Evolutionary conservation across 2,329 filamentous ascomycete species (phyloP), one percentile per base, ranked within the genome.

Genomic region (Penicillium freii): DNA sequence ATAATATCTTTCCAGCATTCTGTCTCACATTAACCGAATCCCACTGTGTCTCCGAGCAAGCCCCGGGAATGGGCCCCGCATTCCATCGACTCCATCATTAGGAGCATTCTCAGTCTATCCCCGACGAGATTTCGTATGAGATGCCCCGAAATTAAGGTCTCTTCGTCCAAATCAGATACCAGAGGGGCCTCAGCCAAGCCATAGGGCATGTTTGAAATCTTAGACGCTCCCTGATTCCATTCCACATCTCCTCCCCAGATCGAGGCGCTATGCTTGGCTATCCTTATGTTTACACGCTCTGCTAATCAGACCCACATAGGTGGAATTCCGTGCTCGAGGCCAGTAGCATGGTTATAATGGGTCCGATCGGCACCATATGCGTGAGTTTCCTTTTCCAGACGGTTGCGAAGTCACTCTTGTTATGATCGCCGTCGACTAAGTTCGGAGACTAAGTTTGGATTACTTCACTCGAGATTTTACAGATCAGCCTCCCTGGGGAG

Each of bases 321-420:
- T 54, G 5, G 21, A 51, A 50, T 33, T 42, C 45, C n/a, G 25
- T 31, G 42, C 36, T 19, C 10, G 15, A 21, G 4, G 11, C 19
- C 27, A 19, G 8, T 42, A 21, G 36, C 25, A 52, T 47, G 45
- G 55, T 62, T 66, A 64, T 64, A 66, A 66, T 45, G 52, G 27
- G 42, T 47, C 47, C 53, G 64, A 66, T 66, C 64, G 63, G 62
- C 64, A 66, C 50, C 10, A 40, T 36, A 25, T 43, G 17, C 42
- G 15, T 42, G 13, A 3, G 25, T 47, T 47, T 36, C 46, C 38
- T 46, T 25, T 44, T 46, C 42, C 29, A 54, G 51, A 44, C 51
- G 15, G 6, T 27, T 36, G 54, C 23, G 47, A 51, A 56, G 53
- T 56, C 39, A 55, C 43, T 55, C 49, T 31, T 54, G 42, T 47